Evolutionary conservation across 1,139 yeast genomes (phyloP).

Genomic region (Meyerozyma athensensis): DNA sequence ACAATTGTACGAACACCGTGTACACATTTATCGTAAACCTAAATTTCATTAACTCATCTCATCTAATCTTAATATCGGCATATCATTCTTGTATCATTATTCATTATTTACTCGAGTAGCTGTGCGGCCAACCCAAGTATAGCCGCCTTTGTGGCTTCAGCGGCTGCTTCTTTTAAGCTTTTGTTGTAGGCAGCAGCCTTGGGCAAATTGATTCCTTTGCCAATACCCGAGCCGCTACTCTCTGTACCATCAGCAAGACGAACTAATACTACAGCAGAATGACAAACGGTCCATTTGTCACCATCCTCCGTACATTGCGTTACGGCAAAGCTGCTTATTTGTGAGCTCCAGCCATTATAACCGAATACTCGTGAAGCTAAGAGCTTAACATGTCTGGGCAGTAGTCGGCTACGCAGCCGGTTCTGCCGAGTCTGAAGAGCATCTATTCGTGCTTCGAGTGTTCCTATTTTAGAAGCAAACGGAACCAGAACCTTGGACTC

Average conservation of each 20-base stretch:
- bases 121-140: constrained; percentile 25
- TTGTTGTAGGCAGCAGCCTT: constrained; percentile 34
- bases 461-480: constrained; percentile 36
- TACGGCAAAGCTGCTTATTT: constrained; percentile 30
- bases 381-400: constrained; percentile 7
- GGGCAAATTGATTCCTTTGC: constrained; percentile 34
- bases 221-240: constrained; percentile 37
- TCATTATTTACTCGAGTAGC: too few relatives aligned
- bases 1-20: too few relatives aligned
- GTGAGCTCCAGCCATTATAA: constrained; percentile 60
- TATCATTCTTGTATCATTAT: too few relatives aligned
- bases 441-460: constrained; percentile 32
- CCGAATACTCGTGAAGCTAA: constrained; percentile 68
- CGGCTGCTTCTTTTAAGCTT: constrained; percentile 50
- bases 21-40: too few relatives aligned
- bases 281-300: constrained; percentile 18
- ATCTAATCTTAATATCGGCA: too few relatives aligned
- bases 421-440: constrained; percentile 14
- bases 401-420: background rate
- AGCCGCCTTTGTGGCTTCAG: constrained; percentile 43
- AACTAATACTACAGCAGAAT: constrained; percentile 30
- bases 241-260: constrained; percentile 47
- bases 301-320: constrained; percentile 19
- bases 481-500: constrained; percentile 8
- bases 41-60: too few relatives aligned